phyloP scores from a whole-genome alignment of 495 filamentous ascomycete genomes.

The Cudoniella acicularis region DNA sequence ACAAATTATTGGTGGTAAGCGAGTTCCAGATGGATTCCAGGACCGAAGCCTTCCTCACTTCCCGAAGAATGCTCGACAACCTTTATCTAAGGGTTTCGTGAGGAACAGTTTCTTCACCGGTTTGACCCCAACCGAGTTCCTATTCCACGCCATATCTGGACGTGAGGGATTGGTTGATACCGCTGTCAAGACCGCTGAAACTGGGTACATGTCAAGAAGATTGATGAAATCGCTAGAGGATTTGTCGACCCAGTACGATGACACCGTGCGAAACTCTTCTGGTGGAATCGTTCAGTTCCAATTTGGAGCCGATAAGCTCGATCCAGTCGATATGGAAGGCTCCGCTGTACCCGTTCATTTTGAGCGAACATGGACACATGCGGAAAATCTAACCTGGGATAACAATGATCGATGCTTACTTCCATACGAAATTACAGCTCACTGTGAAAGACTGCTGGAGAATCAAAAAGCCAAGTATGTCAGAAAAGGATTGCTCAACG shows the following conservation, averaged over 20 bases:
- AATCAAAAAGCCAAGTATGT: slow-evolving; percentile 60
- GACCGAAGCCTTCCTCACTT: slow-evolving; percentile 94
- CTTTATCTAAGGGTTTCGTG: slow-evolving; percentile 94
- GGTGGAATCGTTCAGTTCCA: slow-evolving; percentile 90
- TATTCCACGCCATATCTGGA: slow-evolving; percentile 97
- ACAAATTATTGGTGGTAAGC: slow-evolving; percentile 91
- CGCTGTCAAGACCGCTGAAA: slow-evolving; percentile 98
- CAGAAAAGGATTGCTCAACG: slow-evolving; percentile 50
- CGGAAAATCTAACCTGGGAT: slow-evolving; percentile 72
- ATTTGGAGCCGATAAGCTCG: slow-evolving; percentile 91
- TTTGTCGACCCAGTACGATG: slow-evolving; percentile 84
- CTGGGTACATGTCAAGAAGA: slow-evolving; percentile 97
- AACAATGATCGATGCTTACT: slow-evolving; percentile 67
- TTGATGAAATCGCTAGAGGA: slow-evolving; percentile 98
- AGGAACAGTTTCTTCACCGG: slow-evolving; percentile 96
- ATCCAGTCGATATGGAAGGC: slow-evolving; percentile 97
- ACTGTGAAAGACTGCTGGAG: slow-evolving; percentile 61
- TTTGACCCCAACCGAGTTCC: slow-evolving; percentile 84
- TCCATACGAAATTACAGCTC: slow-evolving; percentile 66
- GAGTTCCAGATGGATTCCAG: slow-evolving; percentile 95
- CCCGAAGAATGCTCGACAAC: slow-evolving; percentile 83
- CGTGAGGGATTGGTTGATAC: slow-evolving; percentile 99
- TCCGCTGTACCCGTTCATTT: slow-evolving; percentile 91
- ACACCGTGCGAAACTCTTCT: slow-evolving; percentile 87
- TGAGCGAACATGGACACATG: slow-evolving; percentile 85